These are phyloP conservation scores for Malania oleifera DNA, from an alignment of 164 flowering plant genomes.

Conservation along the genomic window DNA sequence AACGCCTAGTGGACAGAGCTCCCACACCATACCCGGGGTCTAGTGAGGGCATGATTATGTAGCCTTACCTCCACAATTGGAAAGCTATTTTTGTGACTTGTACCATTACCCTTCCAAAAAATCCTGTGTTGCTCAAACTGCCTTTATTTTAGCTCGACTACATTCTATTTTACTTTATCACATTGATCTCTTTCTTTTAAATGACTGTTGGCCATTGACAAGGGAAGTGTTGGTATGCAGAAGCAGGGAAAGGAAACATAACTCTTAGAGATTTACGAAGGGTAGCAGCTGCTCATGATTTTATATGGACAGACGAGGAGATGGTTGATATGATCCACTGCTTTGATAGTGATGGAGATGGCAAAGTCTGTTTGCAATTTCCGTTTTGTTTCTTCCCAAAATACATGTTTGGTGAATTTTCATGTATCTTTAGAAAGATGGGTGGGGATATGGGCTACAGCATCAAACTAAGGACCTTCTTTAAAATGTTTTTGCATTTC, in stretches of 20 bases:
- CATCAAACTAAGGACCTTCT: not conserved
- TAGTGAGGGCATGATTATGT: too few species aligned
- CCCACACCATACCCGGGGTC: too few species aligned
- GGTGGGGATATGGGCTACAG: too few species aligned
- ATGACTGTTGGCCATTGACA: constrained; percentile 6
- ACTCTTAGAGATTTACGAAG: constrained; percentile 50
- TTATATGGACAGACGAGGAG: constrained; percentile 82
- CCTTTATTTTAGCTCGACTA: too few species aligned
- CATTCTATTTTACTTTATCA: not conserved
- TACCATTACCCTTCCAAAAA: too few species aligned
- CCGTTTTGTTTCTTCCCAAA: not conserved
- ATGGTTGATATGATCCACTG: constrained; percentile 65
- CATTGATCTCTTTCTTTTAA: not conserved
- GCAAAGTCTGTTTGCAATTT: constrained; percentile 48
- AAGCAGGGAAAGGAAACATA: constrained; percentile 61
- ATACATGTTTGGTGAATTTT: too few species aligned
- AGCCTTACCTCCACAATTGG: too few species aligned
- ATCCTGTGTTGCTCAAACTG: too few species aligned
- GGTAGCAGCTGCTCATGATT: constrained; percentile 68
- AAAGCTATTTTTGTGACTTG: too few species aligned
- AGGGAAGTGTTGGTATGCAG: constrained; percentile 29
- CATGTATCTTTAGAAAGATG: too few species aligned
- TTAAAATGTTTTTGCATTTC: not conserved
- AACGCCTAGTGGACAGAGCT: too few species aligned
- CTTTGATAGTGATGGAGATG: constrained; percentile 75